Conservation (phyloP, 2,329 filamentous ascomycete species). For the Penicillium polonicum region DNA sequence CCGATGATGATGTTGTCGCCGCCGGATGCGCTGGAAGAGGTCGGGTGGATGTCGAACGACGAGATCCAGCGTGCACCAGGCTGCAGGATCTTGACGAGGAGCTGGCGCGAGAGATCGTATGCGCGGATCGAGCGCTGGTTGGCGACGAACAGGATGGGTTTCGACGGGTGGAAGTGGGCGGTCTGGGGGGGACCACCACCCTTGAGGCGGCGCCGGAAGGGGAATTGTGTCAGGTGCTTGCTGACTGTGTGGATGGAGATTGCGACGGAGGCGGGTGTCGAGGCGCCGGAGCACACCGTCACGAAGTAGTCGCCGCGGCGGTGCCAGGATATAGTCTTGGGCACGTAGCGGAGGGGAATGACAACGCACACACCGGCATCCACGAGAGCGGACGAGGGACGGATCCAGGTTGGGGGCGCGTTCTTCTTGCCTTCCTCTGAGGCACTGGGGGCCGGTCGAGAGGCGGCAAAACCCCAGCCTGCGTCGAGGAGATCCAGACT, state of each 20-base stretch:
- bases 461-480: conserved; percentile 90
- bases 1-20: conserved; percentile 94
- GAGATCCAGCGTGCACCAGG: conserved; percentile 95
- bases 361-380: conserved; percentile 74
- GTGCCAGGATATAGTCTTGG: conserved; percentile 93
- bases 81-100: conserved; percentile 88
- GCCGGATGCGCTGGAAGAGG: conserved; percentile 83
- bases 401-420: conserved; percentile 76
- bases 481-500: conserved; percentile 77
- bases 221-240: conserved; percentile 91
- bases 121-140: conserved; percentile 90
- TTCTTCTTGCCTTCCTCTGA: conserved; percentile 62
- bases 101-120: conserved; percentile 89
- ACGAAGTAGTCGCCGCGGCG: conserved; percentile 90
- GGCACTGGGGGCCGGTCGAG: conserved; percentile 52
- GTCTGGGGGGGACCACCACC: conserved; percentile 77
- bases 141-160: conserved; percentile 92
- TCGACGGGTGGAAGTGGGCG: conserved; percentile 90
- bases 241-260: conserved; percentile 93
- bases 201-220: conserved; percentile 72
- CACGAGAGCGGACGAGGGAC: conserved; percentile 71
- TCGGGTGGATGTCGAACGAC: conserved; percentile 84
- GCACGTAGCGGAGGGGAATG: conserved; percentile 72
- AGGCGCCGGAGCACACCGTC: conserved; percentile 72
- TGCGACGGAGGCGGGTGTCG: conserved; percentile 56